phyloP scores from a whole-genome alignment of 306 rosid species.

The Vicia sativa region DNA sequence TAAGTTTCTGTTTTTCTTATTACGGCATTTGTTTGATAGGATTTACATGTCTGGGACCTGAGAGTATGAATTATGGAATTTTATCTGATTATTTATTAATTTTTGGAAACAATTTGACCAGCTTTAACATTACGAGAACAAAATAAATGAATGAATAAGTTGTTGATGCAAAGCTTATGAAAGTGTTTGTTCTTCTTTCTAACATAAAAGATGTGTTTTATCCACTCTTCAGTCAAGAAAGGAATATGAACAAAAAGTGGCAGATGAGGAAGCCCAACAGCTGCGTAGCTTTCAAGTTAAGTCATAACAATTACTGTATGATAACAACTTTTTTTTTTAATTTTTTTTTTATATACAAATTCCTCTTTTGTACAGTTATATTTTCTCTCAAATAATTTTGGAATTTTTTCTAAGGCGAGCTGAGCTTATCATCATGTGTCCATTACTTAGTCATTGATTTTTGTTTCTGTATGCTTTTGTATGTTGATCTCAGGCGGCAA shows the following conservation, averaged over 20 bases:
- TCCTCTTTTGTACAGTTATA: background rate
- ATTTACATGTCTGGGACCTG: conserved; percentile 15
- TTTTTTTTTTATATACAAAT: conserved; percentile 10
- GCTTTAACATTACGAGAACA: conserved; percentile 24
- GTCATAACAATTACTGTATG: conserved; percentile 25
- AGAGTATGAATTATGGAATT: background rate
- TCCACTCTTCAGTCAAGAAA: conserved; percentile 60
- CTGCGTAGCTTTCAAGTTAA: conserved; percentile 76
- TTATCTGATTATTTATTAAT: conserved; percentile 4
- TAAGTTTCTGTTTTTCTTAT: conserved; percentile 40
- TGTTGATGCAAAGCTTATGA: conserved; percentile 25
- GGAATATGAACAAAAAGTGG: conserved; percentile 79
- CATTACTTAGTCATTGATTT: conserved; percentile 24
- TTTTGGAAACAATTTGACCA: conserved; percentile 15
- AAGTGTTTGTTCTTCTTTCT: conserved; percentile 24
- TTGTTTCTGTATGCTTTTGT: conserved; percentile 33
- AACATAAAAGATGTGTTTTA: conserved; percentile 6
- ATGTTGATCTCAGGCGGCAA: conserved; percentile 70
- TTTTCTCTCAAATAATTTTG: conserved; percentile 5
- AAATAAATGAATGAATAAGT: conserved; percentile 17
- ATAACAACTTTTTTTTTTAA: background rate
- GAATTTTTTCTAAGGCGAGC: conserved; percentile 11
- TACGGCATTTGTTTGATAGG: conserved; percentile 9
- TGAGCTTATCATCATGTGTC: conserved; percentile 7
- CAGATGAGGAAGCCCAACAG: conserved; percentile 73